Evolutionary conservation across 1,139 yeast genomes (phyloP), one percentile per base, ranked within the genome.

Genomic region (Geotrichum aggregatum): DNA sequence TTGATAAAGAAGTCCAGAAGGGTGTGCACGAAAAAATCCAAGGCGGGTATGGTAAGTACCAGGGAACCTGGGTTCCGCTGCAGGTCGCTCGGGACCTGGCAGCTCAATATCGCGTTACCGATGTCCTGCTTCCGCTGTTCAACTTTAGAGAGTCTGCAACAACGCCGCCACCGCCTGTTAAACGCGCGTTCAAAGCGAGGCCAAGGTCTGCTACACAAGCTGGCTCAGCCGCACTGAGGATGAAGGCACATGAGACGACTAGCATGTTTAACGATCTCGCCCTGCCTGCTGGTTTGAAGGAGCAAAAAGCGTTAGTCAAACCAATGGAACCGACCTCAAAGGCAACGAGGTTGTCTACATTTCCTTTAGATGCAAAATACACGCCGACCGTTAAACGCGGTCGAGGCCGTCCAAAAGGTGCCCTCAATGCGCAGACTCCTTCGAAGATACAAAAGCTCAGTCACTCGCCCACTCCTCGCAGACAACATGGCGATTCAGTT

Each of bases 41-140:
- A 68, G 98, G 98, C 59, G 98, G 98, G 1, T 91, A 89, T 62
- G 98, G 98, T 47, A 84, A 92, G 65, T 92, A 89, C 69, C 98
- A 92, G 68, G 98, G 98, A 19, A 91, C 98, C 1, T 92, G 98
- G 97, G 94, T 91, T 6, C 98, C 98, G 0, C 69, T 89, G 56
- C 76, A 75, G 8, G 71, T 43, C 41, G 84, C 87, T 0, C 66
- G 70, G 24, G 74, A 71, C 40, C 70, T 76, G 42, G 95, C 96
- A 1, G 73, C 72, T 47, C 83, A 82, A 62, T 91, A 87, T 63
- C 83, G 79, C 1, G 96, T 91, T 0, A 76, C 75, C 55, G 85
- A 79, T 1, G 75, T 78, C 24, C 71, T 92, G 52, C 71, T 72
- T 49, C 88, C 94, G 0, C 73, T 92, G 13, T 84, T 92, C 60